A percentile compares a stretch with the other conserved stretches of the same genome.
Conservation (phyloP, 495 filamentous ascomycete species). For the Trichoderma gamsii region DNA sequence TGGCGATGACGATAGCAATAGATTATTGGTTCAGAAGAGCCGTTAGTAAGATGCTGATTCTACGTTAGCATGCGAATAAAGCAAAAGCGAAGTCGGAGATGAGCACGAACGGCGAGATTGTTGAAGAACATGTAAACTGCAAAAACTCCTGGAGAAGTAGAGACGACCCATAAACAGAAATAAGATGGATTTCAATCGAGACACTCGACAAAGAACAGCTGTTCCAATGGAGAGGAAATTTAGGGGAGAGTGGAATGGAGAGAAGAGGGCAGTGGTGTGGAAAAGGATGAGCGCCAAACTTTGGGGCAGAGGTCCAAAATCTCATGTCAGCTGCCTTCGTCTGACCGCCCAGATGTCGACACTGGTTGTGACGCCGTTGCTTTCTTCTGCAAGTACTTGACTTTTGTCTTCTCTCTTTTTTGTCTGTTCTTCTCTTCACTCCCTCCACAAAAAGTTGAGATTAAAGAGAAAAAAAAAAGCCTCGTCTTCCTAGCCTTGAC, state of each 20-base stretch:
- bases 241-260: neutral
- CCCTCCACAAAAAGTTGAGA: no score
- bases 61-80: neutral
- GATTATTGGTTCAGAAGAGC: neutral
- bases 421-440: no score
- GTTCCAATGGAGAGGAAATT: neutral
- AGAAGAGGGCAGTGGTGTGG: neutral
- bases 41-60: neutral
- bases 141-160: neutral
- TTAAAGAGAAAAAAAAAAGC: no score
- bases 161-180: neutral
- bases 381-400: no score
- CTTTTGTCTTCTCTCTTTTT: no score
- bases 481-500: no score
- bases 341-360: neutral
- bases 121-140: neutral
- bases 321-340: neutral
- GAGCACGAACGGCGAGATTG: neutral
- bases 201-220: neutral
- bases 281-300: neutral
- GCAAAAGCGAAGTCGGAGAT: neutral
- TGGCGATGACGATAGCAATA: neutral
- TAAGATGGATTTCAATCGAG: neutral
- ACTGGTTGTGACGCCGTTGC: constrained; percentile 16
- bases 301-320: neutral